Percentiles rank a stretch among this genome's conserved stretches.
Conservation (phyloP, 129 eudicot species). For the Logfia minima region DNA sequence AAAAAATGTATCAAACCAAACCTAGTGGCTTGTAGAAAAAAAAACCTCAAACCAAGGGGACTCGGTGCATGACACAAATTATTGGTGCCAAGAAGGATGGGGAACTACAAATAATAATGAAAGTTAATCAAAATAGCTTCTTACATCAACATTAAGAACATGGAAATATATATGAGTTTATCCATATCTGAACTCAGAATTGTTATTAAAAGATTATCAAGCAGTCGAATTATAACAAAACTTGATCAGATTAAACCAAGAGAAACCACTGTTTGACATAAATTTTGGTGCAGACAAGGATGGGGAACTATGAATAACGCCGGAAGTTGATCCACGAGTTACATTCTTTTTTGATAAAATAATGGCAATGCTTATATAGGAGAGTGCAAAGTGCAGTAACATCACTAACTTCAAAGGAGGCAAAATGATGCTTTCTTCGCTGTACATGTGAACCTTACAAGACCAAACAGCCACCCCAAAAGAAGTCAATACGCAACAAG, state of each 20-base stretch:
- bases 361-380: background rate
- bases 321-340: background rate
- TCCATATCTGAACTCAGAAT: constrained; percentile 11
- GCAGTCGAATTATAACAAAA: background rate
- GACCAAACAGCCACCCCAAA: background rate
- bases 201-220: background rate
- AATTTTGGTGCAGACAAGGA: background rate
- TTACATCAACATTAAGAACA: constrained; percentile 10
- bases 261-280: background rate
- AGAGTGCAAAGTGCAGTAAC: background rate
- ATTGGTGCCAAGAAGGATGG: background rate
- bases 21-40: background rate
- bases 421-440: background rate
- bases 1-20: background rate
- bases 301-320: background rate
- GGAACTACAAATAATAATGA: background rate
- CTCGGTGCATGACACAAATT: background rate
- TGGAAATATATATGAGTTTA: constrained; percentile 7
- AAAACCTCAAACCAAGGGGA: background rate
- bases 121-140: background rate
- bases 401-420: background rate
- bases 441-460: background rate
- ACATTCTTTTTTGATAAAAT: no score
- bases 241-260: background rate
- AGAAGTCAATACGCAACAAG: background rate